These are phyloP conservation scores for Neophaeococcomyces mojaviensis DNA, from an alignment of 2,329 filamentous ascomycete genomes.

Conservation along the genomic window DNA sequence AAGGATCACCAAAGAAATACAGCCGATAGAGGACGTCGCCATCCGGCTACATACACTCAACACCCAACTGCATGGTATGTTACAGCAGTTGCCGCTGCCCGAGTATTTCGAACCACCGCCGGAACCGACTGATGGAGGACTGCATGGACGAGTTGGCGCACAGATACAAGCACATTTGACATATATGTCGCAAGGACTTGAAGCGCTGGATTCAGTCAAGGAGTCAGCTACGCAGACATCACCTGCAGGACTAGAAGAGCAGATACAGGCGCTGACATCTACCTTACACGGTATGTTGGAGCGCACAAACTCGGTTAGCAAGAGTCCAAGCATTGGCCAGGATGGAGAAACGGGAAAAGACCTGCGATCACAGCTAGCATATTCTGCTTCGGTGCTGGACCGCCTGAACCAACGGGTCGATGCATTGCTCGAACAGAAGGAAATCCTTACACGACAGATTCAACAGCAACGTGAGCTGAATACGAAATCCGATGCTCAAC, in stretches of 20 bases:
- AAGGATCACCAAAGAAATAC: constrained; percentile 25
- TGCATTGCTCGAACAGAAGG: constrained; percentile 76
- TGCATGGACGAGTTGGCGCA: constrained; percentile 16
- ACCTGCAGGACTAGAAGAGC: constrained; percentile 41
- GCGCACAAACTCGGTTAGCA: constrained; percentile 36
- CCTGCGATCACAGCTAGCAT: constrained; percentile 61
- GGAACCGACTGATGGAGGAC: constrained; percentile 25
- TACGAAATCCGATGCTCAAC: constrained; percentile 66
- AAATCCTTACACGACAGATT: constrained; percentile 81
- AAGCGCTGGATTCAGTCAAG: constrained; percentile 53
- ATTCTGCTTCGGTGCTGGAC: constrained; percentile 71
- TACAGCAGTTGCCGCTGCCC: constrained; percentile 42
- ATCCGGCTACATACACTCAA: constrained; percentile 62
- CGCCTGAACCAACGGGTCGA: constrained; percentile 71
- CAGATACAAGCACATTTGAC: constrained; percentile 50
- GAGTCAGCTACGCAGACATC: constrained; percentile 32
- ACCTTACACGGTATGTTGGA: constrained; percentile 55
- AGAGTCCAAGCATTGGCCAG: constrained; percentile 46
- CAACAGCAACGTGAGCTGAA: constrained; percentile 93
- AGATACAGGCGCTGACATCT: constrained; percentile 56
- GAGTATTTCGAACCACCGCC: constrained; percentile 33
- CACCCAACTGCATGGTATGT: constrained; percentile 56
- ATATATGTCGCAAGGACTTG: constrained; percentile 62
- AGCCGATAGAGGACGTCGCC: constrained; percentile 52
- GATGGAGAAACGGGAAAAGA: constrained; percentile 51